phyloP scores from a whole-genome alignment of 2,329 filamentous ascomycete species.

The Neoscytalidium dimidiatum region DNA sequence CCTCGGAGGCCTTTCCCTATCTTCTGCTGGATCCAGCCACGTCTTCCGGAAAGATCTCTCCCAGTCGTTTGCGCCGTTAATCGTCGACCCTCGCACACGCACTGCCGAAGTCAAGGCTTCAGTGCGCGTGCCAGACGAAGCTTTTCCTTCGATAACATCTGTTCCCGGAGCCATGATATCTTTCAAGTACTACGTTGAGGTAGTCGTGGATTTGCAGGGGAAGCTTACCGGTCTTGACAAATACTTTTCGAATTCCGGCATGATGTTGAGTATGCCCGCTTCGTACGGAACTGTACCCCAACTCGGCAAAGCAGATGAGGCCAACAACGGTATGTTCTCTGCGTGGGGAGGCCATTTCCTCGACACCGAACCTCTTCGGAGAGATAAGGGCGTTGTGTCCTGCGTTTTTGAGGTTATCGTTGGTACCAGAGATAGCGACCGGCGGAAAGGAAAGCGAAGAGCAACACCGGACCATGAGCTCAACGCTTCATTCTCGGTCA shows the following conservation, averaged over 20 bases:
- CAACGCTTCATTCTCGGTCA: not conserved
- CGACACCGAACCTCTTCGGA: slow-evolving; percentile 81
- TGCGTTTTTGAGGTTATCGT: slow-evolving; percentile 85
- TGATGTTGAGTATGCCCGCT: slow-evolving; percentile 47
- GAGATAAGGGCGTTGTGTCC: slow-evolving; percentile 89
- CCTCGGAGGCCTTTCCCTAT: slow-evolving; percentile 81
- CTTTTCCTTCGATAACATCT: slow-evolving; percentile 86
- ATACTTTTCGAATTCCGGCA: slow-evolving; percentile 57
- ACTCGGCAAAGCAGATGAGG: slow-evolving; percentile 33
- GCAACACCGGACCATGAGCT: slow-evolving; percentile 26
- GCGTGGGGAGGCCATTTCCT: slow-evolving; percentile 70
- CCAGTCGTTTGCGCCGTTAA: slow-evolving; percentile 83
- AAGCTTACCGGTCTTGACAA: slow-evolving; percentile 77
- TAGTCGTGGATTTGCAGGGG: slow-evolving; percentile 88
- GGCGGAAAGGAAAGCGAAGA: slow-evolving; percentile 49
- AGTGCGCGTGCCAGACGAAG: slow-evolving; percentile 83
- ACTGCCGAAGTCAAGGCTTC: slow-evolving; percentile 79
- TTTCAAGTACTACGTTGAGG: slow-evolving; percentile 92
- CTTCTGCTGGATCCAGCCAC: slow-evolving; percentile 82
- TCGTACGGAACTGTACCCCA: slow-evolving; percentile 43
- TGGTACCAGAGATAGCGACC: slow-evolving; percentile 76
- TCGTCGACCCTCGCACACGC: slow-evolving; percentile 79
- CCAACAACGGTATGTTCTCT: slow-evolving; percentile 46
- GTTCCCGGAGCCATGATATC: slow-evolving; percentile 93
- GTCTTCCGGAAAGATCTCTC: slow-evolving; percentile 94